phyloP scores from a whole-genome alignment of 2,329 filamentous ascomycete species.

The Juglanconis juglandina region DNA sequence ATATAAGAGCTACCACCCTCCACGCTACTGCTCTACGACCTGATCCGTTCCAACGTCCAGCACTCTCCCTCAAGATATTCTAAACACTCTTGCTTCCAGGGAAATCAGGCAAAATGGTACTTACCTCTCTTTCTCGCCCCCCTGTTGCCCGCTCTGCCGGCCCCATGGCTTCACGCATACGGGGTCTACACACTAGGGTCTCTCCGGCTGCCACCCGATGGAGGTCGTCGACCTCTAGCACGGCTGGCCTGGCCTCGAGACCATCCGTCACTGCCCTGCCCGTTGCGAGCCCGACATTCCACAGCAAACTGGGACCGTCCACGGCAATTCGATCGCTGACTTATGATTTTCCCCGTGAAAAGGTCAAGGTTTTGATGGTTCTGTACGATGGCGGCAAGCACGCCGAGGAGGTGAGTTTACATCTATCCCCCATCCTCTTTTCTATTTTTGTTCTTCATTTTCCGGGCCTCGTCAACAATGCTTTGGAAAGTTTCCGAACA shows the following conservation, averaged over 20 bases:
- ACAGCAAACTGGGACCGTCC: slow-evolving; percentile 18
- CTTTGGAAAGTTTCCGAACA: not conserved
- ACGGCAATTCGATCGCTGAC: slow-evolving; percentile 60
- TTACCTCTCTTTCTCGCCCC: slow-evolving; percentile 19
- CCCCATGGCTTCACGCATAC: slow-evolving; percentile 19
- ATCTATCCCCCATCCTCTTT: slow-evolving; percentile 2
- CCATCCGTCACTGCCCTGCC: slow-evolving; percentile 10
- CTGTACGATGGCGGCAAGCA: slow-evolving; percentile 90
- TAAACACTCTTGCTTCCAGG: not conserved
- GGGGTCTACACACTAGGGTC: slow-evolving; percentile 19
- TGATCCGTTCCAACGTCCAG: not conserved
- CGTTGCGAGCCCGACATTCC: slow-evolving; percentile 2
- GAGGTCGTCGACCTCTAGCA: slow-evolving; percentile 9
- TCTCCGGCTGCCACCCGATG: slow-evolving; percentile 15
- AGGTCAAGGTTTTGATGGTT: slow-evolving; percentile 95
- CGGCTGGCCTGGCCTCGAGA: slow-evolving; percentile 14
- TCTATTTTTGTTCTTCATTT: not conserved
- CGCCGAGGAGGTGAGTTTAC: slow-evolving; percentile 69
- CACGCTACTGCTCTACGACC: not conserved
- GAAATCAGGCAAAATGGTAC: slow-evolving; percentile 23
- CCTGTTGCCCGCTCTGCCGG: slow-evolving; percentile 19
- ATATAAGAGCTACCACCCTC: slow-evolving; percentile 10
- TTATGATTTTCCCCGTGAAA: slow-evolving; percentile 37
- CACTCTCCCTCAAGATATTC: not conserved
- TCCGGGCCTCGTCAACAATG: not conserved